Conservation (phyloP, 2,329 filamentous ascomycete species). For the Penicillium sp. region DNA sequence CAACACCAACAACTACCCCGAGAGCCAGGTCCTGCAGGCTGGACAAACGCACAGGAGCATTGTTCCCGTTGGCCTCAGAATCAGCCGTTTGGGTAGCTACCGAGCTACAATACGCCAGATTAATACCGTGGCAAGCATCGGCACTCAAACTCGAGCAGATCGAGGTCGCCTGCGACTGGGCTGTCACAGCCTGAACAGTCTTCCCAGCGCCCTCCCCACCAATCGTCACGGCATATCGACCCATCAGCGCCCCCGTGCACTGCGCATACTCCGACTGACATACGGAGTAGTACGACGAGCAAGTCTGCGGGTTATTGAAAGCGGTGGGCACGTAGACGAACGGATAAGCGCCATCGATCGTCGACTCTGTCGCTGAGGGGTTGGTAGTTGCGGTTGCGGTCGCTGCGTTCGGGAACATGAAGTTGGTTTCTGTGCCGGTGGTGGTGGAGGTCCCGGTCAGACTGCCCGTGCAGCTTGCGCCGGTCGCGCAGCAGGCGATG, state of each 20-base stretch:
- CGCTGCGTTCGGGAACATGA: conserved; percentile 38
- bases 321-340: conserved; percentile 57
- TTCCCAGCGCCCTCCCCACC: conserved; percentile 51
- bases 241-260: conserved; percentile 49
- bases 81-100: conserved; percentile 31
- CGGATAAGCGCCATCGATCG: conserved; percentile 54
- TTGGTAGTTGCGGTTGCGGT: conserved; percentile 31
- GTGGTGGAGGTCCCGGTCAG: conserved; percentile 37
- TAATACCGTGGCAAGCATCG: conserved; percentile 51
- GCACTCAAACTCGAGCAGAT: conserved; percentile 50
- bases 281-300: conserved; percentile 55
- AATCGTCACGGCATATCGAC: conserved; percentile 55
- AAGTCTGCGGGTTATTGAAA: conserved; percentile 53
- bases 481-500: conserved; percentile 62
- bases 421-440: conserved; percentile 28
- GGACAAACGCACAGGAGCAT: conserved; percentile 33
- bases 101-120: conserved; percentile 47
- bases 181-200: conserved; percentile 49
- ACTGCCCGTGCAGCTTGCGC: conserved; percentile 59
- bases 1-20: conserved; percentile 48
- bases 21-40: conserved; percentile 45
- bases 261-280: conserved; percentile 51
- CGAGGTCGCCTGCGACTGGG: conserved; percentile 43
- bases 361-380: conserved; percentile 35
- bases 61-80: conserved; percentile 29